Base-by-base conservation (phyloP, 2,329 filamentous ascomycete species). In the Onygena corvina region DNA sequence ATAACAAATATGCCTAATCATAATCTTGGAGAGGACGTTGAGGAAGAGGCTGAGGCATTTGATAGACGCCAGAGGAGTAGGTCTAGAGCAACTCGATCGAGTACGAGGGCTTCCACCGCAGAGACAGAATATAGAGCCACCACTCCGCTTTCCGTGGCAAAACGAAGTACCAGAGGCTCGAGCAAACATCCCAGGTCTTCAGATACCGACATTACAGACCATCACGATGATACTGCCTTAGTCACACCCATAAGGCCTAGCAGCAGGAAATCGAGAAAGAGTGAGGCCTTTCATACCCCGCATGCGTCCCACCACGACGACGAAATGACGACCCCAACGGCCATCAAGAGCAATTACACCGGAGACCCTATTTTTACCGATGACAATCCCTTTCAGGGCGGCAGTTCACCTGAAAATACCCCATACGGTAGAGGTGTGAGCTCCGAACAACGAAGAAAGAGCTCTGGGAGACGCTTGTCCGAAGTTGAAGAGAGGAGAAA, bases 321-420 rank as follows among this genome's bases (percentile, higher is more conserved):
- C 4, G 11, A 23, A 2, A 61, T 68, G 20, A 58, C 62, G n/a
- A 61, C 61, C 8, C 61, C 66, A 3, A 61, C 67, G 4, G 63
- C 57, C 14, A 54, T 70, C 14, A 76, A 75, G 54, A 59, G 67
- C 7, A 68, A 73, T 36, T 63, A 60, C 5, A 63, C 60, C 33
- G 73, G 76, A 4, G 75, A 76, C 29, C 83, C 75, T 59, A 82
- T 84, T 27, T 96, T 96, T 65, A 87, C 84, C 1, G 77, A 82
- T 57, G 87, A 95, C 48, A 96, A 96, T 60, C 89, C 90, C 0
- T 96, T 96, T 62, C 90, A 96, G 64, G 86, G 84, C 61, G 84
- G 87, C 34, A 84, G 82, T 64, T 83, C 86, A 7, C 81, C 86
- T 1, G 66, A 75, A 4, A 66, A 73, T 23, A 71, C 62, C 70